These are phyloP conservation scores for Durusdinium trenchii DNA, from an alignment of 73 alveolate species.

Conservation along the genomic window DNA sequence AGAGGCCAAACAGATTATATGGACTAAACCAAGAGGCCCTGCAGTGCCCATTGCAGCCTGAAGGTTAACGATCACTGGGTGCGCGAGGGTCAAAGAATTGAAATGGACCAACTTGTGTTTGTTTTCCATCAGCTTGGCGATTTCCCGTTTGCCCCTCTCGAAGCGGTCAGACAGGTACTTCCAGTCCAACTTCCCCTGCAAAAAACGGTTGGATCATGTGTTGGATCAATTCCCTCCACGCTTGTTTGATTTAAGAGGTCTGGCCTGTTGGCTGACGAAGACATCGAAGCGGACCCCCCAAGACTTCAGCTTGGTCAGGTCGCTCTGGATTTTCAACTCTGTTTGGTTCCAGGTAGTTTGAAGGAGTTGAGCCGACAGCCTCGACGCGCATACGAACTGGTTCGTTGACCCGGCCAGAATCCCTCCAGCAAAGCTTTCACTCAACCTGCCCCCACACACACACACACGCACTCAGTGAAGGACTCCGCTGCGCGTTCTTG, in stretches of 20 bases:
- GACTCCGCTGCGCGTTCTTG: not conserved
- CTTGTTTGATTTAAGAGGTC: too few species aligned
- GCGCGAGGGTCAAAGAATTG: not conserved
- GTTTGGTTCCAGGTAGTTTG: not conserved
- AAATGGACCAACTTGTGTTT: not conserved
- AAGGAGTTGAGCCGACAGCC: not conserved
- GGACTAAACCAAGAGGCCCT: not conserved
- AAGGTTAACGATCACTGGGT: not conserved
- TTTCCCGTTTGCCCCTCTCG: not conserved
- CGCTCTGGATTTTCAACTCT: not conserved
- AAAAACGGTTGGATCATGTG: not conserved
- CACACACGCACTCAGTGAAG: not conserved
- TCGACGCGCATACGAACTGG: too few species aligned
- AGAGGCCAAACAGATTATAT: not conserved
- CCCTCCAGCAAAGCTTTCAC: not conserved
- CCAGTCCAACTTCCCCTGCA: not conserved
- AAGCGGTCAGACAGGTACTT: not conserved
- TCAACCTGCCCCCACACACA: not conserved
- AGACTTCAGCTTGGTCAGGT: not conserved
- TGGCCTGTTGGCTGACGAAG: not conserved
- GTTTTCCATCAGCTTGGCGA: not conserved
- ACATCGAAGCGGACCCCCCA: not conserved
- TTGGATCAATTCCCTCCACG: not conserved
- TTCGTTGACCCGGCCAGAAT: not conserved
- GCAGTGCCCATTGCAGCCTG: not conserved